These are phyloP conservation scores for Sugiyamaella sp. DNA, from an alignment of 1,139 yeast species.

Conservation along the genomic window DNA sequence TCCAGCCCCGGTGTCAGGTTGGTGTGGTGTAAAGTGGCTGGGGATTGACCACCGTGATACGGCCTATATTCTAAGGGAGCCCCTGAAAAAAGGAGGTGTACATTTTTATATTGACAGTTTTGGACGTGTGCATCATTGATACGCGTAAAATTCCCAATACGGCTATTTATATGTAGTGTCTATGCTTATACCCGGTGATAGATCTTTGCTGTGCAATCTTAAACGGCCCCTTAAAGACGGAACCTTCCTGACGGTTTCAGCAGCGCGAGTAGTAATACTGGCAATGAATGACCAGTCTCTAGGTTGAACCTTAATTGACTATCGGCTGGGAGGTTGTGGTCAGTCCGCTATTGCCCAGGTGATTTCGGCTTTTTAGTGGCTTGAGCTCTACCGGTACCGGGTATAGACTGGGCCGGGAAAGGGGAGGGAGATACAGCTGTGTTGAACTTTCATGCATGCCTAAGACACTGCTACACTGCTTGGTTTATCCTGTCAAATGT, in stretches of 20 bases:
- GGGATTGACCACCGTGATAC: neutral
- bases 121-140: slow-evolving; percentile 5
- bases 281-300: too few species aligned
- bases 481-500: neutral
- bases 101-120: slow-evolving; percentile 9
- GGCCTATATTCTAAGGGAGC: neutral
- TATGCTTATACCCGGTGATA: neutral
- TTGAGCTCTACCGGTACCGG: too few species aligned
- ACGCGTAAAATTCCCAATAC: slow-evolving; percentile 8
- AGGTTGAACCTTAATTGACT: too few species aligned
- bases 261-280: neutral
- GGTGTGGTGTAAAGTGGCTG: neutral
- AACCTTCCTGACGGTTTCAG: neutral
- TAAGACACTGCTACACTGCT: neutral
- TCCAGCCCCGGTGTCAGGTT: too few species aligned
- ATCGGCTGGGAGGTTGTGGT: too few species aligned
- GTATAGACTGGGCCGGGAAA: neutral
- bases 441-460: neutral
- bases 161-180: neutral
- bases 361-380: neutral
- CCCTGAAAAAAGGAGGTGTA: slow-evolving; percentile 17
- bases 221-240: neutral
- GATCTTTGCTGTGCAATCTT: neutral
- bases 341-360: neutral
- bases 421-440: too few species aligned